Evolutionary conservation across 169 alveolate genomes (phyloP), one percentile per base, ranked within the genome.

Genomic region (Theileria annulata): DNA sequence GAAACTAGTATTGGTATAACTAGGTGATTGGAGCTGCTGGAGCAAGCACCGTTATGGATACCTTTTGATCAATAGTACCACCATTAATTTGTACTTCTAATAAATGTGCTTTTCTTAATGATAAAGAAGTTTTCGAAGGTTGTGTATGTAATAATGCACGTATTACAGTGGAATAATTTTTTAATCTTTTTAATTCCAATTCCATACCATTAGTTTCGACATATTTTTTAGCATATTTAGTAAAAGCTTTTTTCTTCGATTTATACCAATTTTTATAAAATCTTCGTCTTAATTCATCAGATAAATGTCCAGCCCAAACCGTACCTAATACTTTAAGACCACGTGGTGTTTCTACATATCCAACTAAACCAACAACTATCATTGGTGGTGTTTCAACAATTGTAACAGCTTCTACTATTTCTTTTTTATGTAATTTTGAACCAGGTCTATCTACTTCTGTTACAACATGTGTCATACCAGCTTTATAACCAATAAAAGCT

Each of bases 401-500:
- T 67, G 99, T 98, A 25, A 98, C 99, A 35, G 99, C 99, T 94
- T 98, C 99, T 27, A 98, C 99, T 71, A 96, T 95, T 90, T 98
- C 99, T 95, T 97, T 98, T 95, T 97, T 97, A 95, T 98, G 97
- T 75, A 97, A 92, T 92, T 97, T 96, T 56, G 99, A 97, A 23
- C 99, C 99, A 23, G 99, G 99, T 90, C 95, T 96, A 74, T 97
- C 99, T 73, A 97, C 99, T 86, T 97, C 99, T 79, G 99, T 96
- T 69, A 97, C 99, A 60, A 98, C 96, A 94, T 98, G 99, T 58
- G 99, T 98, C 99, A 98, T 98, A 79, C 99, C 99, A 70, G 99
- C 99, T 94, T 98, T 98, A 96, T 95, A 98, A 78, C 99, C 99
- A 96, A 96, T 94, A 94, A 98, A 98, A 74, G 99, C 99, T 0